phyloP scores from a whole-genome alignment of 2,329 filamentous ascomycete species.

The Ascochyta rabiei region DNA sequence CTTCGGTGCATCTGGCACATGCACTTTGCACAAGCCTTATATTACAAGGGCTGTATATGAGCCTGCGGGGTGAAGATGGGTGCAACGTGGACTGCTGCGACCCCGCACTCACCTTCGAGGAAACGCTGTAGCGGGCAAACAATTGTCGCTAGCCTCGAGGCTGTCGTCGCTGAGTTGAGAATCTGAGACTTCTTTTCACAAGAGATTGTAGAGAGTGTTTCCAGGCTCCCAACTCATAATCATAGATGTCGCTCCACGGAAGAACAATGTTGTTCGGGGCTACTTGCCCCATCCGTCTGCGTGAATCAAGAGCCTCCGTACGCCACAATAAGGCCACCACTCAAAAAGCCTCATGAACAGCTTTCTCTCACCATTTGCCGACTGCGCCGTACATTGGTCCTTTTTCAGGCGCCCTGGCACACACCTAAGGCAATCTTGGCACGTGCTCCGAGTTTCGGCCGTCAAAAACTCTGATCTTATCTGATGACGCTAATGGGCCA shows the following conservation, averaged over 20 bases:
- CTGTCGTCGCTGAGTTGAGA: background rate
- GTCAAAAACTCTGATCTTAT: slow-evolving; percentile 10
- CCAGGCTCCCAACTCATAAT: no score
- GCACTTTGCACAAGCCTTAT: background rate
- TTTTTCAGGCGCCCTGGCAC: background rate
- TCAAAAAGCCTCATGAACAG: background rate
- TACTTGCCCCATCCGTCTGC: background rate
- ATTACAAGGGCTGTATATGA: background rate
- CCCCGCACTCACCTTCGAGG: background rate
- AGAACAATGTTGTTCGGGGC: background rate
- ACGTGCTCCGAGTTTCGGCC: background rate
- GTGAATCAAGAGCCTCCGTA: background rate
- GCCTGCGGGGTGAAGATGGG: background rate
- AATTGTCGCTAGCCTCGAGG: background rate
- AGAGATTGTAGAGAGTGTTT: background rate
- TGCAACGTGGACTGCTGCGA: background rate
- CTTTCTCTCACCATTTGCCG: background rate
- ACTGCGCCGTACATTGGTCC: background rate
- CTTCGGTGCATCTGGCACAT: background rate
- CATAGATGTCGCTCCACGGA: background rate
- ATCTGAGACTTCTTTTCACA: no score
- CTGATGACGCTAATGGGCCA: slow-evolving; percentile 6
- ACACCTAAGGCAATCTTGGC: background rate
- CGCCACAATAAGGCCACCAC: slow-evolving; percentile 1
- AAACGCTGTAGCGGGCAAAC: background rate